Base-by-base conservation (phyloP, 1,139 yeast genomes). In the Hemisphaericaspora subhashii region DNA sequence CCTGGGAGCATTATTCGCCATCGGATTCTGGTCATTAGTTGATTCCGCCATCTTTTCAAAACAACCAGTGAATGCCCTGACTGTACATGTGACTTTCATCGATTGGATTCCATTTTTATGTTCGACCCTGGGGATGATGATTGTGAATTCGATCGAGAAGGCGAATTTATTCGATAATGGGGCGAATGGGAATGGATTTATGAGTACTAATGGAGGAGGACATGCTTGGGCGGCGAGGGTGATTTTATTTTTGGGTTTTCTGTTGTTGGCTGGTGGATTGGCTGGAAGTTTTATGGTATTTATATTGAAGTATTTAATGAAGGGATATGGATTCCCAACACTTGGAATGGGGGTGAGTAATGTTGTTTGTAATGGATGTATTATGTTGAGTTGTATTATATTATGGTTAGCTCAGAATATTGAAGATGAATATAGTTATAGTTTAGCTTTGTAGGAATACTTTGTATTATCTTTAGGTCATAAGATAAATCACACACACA, bases 71-170 rank as follows among this genome's bases (percentile, higher is more conserved):
- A 90, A 92, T 65, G 96, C 92, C 1, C 83, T 95, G 2, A 72
- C 72, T 31, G 87, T 88, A 5, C 98, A 92, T 58, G 87, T 92
- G 24, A 82, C 94, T 4, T 86, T 92, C 57, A 81, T 85, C 28
- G 98, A 92, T 64, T 92, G 98, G 98, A 79, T 92, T 38, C 98
- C 98, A 5, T 82, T 86, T 48, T 76, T 92, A 20, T 85, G 96
- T 50, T 84, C 96, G 4, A 79, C 94, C 1, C 62, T 88, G 34
- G 98, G 98, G 6, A 90, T 90, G 90, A 66, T 90, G 37, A 85
- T 90, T 47, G 95, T 92, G 45, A 92, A 88, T 55, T 82, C 95
- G 5, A 88, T 92, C 37, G 98, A 92, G 55, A 92, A 92, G 63
- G 74, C 83, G 36, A 81, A 89, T 48, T 72, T 90, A 47, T 64